phyloP scores from a whole-genome alignment of 1,284 basidiomycete genomes.

The Ceraceosorus guamensis region DNA sequence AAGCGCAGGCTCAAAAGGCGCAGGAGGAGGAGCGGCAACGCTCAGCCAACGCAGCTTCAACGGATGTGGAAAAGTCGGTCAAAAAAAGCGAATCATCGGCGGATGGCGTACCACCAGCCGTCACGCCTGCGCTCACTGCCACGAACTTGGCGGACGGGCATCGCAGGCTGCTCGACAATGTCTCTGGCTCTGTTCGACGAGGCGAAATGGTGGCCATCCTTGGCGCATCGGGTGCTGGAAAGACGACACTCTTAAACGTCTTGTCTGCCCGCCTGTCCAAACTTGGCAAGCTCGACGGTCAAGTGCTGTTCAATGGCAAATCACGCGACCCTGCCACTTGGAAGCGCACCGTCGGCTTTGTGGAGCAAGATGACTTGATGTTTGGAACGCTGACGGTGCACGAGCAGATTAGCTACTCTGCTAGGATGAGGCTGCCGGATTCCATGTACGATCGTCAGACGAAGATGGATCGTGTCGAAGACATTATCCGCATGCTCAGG shows the following conservation, averaged over 20 bases:
- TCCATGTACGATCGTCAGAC: conserved; percentile 18
- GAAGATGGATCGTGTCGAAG: conserved; percentile 46
- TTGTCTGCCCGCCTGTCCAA: conserved; percentile 15
- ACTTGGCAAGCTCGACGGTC: conserved; percentile 21
- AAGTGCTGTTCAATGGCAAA: conserved; percentile 20
- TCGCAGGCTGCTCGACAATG: too few species aligned
- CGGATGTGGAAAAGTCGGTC: too few species aligned
- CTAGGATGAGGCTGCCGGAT: conserved; percentile 11
- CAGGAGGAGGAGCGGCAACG: too few species aligned
- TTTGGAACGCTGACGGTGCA: conserved; percentile 9
- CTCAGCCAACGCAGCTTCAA: too few species aligned
- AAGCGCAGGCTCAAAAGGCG: too few species aligned
- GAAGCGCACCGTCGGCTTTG: conserved; percentile 20
- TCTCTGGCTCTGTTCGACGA: conserved; percentile 15
- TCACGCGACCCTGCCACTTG: conserved; percentile 26
- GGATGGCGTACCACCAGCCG: too few species aligned
- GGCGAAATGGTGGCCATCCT: conserved; percentile 19
- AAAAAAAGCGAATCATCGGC: too few species aligned
- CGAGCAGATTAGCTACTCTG: conserved; percentile 12
- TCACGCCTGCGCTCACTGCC: too few species aligned
- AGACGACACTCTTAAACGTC: conserved; percentile 15
- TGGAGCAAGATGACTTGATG: conserved; percentile 14
- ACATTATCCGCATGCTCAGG: conserved; percentile 27
- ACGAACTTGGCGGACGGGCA: too few species aligned
- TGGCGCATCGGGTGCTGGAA: conserved; percentile 43